Base-by-base conservation (phyloP, 768 basidiomycete genomes). In the Leccinum incarnatum region DNA sequence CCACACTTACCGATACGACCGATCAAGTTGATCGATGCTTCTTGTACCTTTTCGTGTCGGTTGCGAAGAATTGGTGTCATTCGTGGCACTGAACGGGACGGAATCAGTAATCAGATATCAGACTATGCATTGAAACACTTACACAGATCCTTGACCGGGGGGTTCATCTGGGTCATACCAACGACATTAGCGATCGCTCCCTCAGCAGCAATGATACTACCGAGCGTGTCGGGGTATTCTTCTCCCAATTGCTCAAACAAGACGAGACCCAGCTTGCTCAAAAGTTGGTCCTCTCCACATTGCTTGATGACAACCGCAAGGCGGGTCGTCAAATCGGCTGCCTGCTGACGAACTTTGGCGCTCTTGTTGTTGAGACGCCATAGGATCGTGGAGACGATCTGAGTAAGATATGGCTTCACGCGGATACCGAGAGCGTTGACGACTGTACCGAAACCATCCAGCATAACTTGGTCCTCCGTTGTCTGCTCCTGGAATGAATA, bases 31-130 rank as follows among this genome's bases (percentile, higher is more conserved):
- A 99, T 99, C 2, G 95, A 98, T 0, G 97, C 93, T 74, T 99
- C 97, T 72, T 99, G 97, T 65, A 99, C 97, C 72, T 99, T 99
- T 73, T 99, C 97, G 71, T 99, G 97, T 72, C 97, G 84, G 74
- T 99, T 99, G 65, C 97, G 89, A 46, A 99, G 81, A 76, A 99
- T 99, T n/a, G 97, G 97, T 1, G 97, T 99, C 96, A 99, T 98
- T 58, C 97, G 93, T 23, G 97, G 97, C 40, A 99, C 94, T 98
- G 70, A 1, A 54, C 40, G 57, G n/a, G 11, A 57, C 30, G 51
- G 14, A 58, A 50, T 61, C 49, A 56, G 52, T 63, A 25, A 15
- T 3, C 0, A 7, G 29, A 37, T 8, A 29, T 14, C 29, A 45
- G 49, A 23, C 19, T 34, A 45, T 25, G 42, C 21, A 58, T 23